phyloP scores from a whole-genome alignment of 345 rosid genomes.

The Eucalyptus sp. region DNA sequence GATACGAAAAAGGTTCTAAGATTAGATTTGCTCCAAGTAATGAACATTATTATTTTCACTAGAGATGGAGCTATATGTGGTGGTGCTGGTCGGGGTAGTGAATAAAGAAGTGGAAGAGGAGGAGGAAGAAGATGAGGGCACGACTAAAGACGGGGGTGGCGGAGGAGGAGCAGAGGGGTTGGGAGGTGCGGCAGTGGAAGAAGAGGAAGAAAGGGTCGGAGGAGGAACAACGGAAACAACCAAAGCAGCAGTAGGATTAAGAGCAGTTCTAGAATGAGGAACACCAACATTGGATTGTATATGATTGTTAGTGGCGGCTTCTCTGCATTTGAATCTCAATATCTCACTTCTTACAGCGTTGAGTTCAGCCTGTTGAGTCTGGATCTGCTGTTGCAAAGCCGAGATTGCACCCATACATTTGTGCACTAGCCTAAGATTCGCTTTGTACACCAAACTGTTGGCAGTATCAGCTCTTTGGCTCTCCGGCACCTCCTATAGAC shows the following conservation, averaged over 20 bases:
- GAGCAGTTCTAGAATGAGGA: not conserved
- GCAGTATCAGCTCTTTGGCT: slow-evolving; percentile 65
- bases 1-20: not conserved
- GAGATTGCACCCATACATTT: slow-evolving; percentile 72
- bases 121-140: slow-evolving; percentile 22
- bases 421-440: slow-evolving; percentile 58
- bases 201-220: slow-evolving; percentile 5
- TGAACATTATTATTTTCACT: slow-evolving; percentile 31
- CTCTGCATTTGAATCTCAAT: slow-evolving; percentile 39
- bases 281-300: not conserved
- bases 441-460: slow-evolving; percentile 63
- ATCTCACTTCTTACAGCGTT: slow-evolving; percentile 47
- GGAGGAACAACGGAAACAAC: slow-evolving; percentile 8
- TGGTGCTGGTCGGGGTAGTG: slow-evolving; percentile 22
- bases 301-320: slow-evolving; percentile 12
- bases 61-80: slow-evolving; percentile 36
- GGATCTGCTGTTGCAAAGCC: slow-evolving; percentile 61
- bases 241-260: not conserved
- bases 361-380: slow-evolving; percentile 42
- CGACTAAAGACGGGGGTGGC: slow-evolving; percentile 18
- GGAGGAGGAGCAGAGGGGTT: slow-evolving; percentile 16
- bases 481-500: slow-evolving; percentile 48
- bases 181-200: slow-evolving; percentile 1
- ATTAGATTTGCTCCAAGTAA: slow-evolving; percentile 6
- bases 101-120: slow-evolving; percentile 16